These are phyloP conservation scores for Claviceps purpurea DNA, from an alignment of 2,329 filamentous ascomycete species.

Conservation along the genomic window DNA sequence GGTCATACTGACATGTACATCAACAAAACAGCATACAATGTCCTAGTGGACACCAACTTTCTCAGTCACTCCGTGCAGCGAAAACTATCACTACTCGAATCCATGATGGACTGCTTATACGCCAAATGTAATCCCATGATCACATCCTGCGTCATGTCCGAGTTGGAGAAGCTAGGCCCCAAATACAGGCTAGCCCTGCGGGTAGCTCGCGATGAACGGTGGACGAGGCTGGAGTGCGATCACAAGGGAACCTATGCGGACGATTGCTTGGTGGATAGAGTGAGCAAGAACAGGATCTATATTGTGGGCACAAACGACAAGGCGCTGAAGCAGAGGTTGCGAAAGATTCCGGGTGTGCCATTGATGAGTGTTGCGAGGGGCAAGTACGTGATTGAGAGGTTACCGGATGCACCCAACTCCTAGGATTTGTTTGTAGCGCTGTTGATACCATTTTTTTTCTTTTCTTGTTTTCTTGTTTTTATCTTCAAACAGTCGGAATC, in stretches of 20 bases:
- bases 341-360: conserved; percentile 56
- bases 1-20: neutral
- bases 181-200: conserved; percentile 79
- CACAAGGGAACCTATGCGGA: conserved; percentile 77
- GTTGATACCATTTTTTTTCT: neutral
- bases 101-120: conserved; percentile 88
- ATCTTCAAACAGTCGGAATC: neutral
- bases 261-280: conserved; percentile 69
- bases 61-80: conserved; percentile 80
- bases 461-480: neutral
- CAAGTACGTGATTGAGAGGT: conserved; percentile 87
- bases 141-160: conserved; percentile 63
- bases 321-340: conserved; percentile 67
- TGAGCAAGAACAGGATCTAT: conserved; percentile 63
- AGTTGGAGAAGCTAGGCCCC: conserved; percentile 76
- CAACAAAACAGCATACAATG: conserved; percentile 19
- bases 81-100: conserved; percentile 76
- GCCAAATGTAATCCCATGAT: conserved; percentile 85
- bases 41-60: conserved; percentile 83
- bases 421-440: neutral
- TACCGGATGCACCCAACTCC: conserved; percentile 66
- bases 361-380: conserved; percentile 73
- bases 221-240: conserved; percentile 73
- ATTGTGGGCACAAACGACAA: conserved; percentile 68
- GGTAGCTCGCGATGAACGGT: conserved; percentile 81